A percentile compares a stretch with the other conserved stretches of the same genome.
These are phyloP conservation scores for Colletotrichum siamense DNA, from an alignment of 2,329 filamentous ascomycete genomes.

Conservation along the genomic window DNA sequence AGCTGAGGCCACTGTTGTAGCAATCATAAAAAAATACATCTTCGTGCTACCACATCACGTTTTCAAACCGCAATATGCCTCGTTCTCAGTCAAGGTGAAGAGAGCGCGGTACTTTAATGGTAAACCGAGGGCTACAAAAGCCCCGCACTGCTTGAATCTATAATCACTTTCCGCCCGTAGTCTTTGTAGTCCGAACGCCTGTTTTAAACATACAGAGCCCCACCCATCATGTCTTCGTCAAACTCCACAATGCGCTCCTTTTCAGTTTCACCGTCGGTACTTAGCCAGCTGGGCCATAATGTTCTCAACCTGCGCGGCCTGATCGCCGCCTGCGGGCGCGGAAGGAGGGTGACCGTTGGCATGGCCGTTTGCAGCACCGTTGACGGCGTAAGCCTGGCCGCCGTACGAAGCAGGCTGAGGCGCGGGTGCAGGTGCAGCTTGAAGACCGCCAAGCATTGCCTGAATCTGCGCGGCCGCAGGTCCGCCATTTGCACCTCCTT, in stretches of 20 bases:
- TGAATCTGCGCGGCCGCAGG: slow-evolving; percentile 43
- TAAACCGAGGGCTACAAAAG: neutral
- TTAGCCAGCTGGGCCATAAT: slow-evolving; percentile 77
- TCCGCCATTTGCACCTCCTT: slow-evolving; percentile 24
- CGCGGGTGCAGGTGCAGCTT: slow-evolving; percentile 22
- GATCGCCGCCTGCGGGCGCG: slow-evolving; percentile 29
- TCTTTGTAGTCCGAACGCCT: slow-evolving; percentile 3
- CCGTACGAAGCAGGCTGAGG: slow-evolving; percentile 34
- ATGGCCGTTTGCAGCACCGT: slow-evolving; percentile 22
- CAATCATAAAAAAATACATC: neutral
- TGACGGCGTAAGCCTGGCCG: slow-evolving; percentile 16
- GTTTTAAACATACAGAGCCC: slow-evolving; percentile 1
- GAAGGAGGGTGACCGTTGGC: slow-evolving; percentile 26
- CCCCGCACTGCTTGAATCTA: neutral
- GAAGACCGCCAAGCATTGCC: slow-evolving; percentile 46
- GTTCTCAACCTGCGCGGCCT: slow-evolving; percentile 67
- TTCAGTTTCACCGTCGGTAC: slow-evolving; percentile 57
- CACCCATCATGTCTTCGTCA: slow-evolving; percentile 16
- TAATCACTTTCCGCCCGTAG: neutral
- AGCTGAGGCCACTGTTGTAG: neutral
- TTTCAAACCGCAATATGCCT: neutral
- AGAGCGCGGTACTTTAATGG: neutral
- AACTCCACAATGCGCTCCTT: neutral
- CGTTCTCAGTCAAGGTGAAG: neutral
- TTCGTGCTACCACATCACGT: neutral